Evolutionary conservation across 306 rosid species (phyloP), one percentile per base, ranked within the genome.

Genomic region (Glycine soja): DNA sequence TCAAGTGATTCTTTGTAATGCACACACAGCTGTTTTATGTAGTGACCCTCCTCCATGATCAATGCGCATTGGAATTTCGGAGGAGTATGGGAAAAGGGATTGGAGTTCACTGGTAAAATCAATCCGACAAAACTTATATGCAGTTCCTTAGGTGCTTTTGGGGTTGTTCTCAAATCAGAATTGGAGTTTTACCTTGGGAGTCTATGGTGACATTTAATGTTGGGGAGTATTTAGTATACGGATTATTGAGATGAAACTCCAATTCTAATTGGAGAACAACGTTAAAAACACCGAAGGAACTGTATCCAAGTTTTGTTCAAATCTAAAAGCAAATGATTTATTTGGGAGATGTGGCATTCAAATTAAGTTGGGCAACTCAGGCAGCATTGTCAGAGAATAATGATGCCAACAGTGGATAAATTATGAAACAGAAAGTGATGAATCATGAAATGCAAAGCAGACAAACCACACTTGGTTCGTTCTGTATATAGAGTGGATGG

Each of bases 41-140:
- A 42, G 36, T 61, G 77, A 13, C 51, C 66, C 53, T 78, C 71
- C 53, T 67, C 46, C 76, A 32, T 16, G 46, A 76, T 71, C 57
- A 43, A 73, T 65, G 77, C 59, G 7, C 61, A 15, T 45, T 54
- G 45, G 58, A 46, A 43, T 80, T 47, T 65, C 9, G 54, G 50
- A 75, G 43, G 57, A 57, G 69, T 74, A 63, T 45, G 52, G 46
- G 18, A 3, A 15, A 61, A 42, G 9, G 62, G 62, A 46, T 70
- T n/a, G 18, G 66, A 68, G 64, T 62, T 56, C 40, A 34, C 30
- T 54, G 11, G 70, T 73, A 18, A 47, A 56, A 34, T 10, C 43
- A 12, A 13, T 59, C 12, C 14, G 38, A 59, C n/a, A 59, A 9
- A 59, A 24, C 65, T 19, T 30, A 30, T 10, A 2, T 30, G n/a